phyloP scores from a whole-genome alignment of 345 rosid genomes.

The Acer negundo region DNA sequence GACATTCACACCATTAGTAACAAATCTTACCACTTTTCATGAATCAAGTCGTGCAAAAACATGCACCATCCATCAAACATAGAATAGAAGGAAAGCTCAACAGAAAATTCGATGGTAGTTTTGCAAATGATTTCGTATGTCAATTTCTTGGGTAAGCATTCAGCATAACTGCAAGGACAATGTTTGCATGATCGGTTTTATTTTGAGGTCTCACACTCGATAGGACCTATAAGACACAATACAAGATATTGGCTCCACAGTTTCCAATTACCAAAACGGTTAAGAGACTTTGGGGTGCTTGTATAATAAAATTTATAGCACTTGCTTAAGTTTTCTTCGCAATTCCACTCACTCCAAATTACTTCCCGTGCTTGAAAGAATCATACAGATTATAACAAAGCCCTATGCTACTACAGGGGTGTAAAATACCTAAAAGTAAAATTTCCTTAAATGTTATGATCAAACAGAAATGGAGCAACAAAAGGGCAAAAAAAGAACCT shows the following conservation, averaged over 20 bases:
- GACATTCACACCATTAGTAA: background rate
- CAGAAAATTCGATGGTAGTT: background rate
- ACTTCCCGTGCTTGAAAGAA: background rate
- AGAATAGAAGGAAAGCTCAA: background rate
- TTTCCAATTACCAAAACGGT: background rate
- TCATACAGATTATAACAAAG: background rate
- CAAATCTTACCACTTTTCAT: constrained; percentile 3
- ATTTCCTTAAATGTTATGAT: background rate
- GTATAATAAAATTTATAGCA: background rate
- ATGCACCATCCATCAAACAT: background rate
- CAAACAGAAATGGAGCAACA: background rate
- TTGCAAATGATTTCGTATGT: background rate
- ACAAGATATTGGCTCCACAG: background rate
- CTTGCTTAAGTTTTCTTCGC: background rate
- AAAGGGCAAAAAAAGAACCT: background rate
- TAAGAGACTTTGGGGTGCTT: background rate
- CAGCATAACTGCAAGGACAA: background rate
- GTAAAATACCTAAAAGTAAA: background rate
- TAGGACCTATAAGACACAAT: background rate
- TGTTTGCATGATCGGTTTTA: background rate
- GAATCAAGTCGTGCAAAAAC: background rate
- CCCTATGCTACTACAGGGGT: background rate
- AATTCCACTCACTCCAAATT: background rate
- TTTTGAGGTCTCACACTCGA: background rate
- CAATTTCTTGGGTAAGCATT: constrained; percentile 6